Base-by-base conservation (phyloP, 305 asterid genomes). In the Solanum hybrid region DNA sequence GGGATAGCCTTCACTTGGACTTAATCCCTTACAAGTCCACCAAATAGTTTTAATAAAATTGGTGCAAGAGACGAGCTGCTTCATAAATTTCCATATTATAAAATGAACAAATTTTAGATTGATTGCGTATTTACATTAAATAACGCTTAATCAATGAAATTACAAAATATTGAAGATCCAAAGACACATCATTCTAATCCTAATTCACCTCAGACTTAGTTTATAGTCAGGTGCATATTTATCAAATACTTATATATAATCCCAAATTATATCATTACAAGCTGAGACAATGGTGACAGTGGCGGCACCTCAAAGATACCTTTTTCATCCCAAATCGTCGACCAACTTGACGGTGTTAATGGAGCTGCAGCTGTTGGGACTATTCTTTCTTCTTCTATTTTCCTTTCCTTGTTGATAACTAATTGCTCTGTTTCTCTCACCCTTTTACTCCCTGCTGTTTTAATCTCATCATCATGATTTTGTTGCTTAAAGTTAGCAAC, bases 331-430 rank as follows among this genome's bases (percentile, higher is more conserved):
- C 98, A 96, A 88, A 96, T 94, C 6, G 96, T 88, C 89, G 89
- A 92, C 99, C 99, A 96, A 87, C 87, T 95, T 4, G 98, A 95
- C 87, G 98, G 98, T 88, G 99, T 95, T 85, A 95, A 91, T 1
- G 98, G 98, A 78, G 88, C 91, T 0, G 94, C 92, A 80, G 92
- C 92, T 4, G 27, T 22, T 40, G 14, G 24, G 24, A 31, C 9
- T 8, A 86, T 91, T 27, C 56, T 76, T 77, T 93, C 95, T 13
- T 88, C 81, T 60, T 69, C 96, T 75, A 85, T 93, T 90, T 93
- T 94, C 29, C 91, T 94, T 82, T 90, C 92, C 42, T 94, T 93
- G 12, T 24, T 71, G 88, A 90, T 94, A 19, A 86, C 84, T 75
- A 90, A 91, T 26, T 38, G 10, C 69, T 87, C 95, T 7, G 89